Evolutionary conservation across 2,329 filamentous ascomycete genomes (phyloP).

Genomic region (Colletotrichum chrysophilum): DNA sequence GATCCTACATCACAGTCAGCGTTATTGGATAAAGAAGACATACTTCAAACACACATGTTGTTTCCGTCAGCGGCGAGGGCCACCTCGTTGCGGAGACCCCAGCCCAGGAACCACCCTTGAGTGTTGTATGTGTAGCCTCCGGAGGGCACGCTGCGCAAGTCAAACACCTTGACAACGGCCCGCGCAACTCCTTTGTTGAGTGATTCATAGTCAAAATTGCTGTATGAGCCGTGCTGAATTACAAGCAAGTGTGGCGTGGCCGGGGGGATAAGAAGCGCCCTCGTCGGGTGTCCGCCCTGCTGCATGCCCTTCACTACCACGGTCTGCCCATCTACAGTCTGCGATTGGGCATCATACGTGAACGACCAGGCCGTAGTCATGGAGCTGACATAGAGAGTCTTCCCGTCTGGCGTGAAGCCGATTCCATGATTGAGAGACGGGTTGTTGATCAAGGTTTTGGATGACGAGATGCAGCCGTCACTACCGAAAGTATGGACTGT

Average conservation of each 20-base stretch:
- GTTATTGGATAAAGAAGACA: not conserved
- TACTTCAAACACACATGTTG: constrained; percentile 20
- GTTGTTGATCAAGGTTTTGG: constrained; percentile 39
- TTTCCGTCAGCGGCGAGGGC: constrained; percentile 58
- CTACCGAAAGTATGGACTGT: constrained; percentile 44
- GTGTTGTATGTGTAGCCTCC: constrained; percentile 43
- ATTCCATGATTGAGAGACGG: constrained; percentile 43
- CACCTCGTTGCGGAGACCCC: constrained; percentile 65
- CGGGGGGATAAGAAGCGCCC: constrained; percentile 40
- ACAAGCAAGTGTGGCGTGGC: constrained; percentile 41
- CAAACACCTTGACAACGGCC: constrained; percentile 48
- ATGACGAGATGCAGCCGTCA: constrained; percentile 44
- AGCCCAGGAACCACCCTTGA: constrained; percentile 42
- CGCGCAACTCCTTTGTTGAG: constrained; percentile 36
- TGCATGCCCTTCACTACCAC: constrained; percentile 44
- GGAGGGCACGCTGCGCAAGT: constrained; percentile 38
- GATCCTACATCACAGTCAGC: constrained; percentile 24
- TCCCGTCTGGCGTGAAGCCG: constrained; percentile 42
- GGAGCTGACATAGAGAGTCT: constrained; percentile 42
- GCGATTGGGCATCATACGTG: constrained; percentile 57
- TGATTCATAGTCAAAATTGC: constrained; percentile 42
- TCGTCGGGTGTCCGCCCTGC: constrained; percentile 42
- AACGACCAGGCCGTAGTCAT: constrained; percentile 56
- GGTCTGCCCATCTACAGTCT: constrained; percentile 49
- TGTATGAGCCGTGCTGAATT: constrained; percentile 42